Evolutionary conservation across 1,284 basidiomycete species (phyloP).

Genomic region (Schizophyllum commune): DNA sequence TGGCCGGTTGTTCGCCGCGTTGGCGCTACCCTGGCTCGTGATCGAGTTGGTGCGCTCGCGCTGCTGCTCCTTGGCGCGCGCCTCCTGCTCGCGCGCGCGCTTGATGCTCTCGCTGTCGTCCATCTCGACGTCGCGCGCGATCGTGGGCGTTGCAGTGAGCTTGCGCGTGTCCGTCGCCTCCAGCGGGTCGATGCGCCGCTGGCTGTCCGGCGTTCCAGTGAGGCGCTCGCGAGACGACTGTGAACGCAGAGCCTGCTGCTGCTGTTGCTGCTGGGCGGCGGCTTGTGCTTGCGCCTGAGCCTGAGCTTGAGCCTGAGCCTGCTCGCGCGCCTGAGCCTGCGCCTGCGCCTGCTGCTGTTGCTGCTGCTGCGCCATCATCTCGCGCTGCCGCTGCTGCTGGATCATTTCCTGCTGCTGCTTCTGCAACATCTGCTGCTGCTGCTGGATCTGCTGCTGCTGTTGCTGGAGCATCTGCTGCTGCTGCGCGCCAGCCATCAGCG

Average conservation of each 20-base stretch:
- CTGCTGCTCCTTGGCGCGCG: slow-evolving; percentile 33
- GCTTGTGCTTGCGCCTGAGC: background rate
- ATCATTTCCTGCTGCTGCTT: slow-evolving; percentile 18
- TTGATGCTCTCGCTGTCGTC: slow-evolving; percentile 46
- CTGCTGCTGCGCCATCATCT: slow-evolving; percentile 21
- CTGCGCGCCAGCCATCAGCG: slow-evolving; percentile 17
- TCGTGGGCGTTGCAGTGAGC: slow-evolving; percentile 68
- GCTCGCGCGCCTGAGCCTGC: slow-evolving; percentile 17
- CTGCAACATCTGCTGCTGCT: slow-evolving; percentile 23
- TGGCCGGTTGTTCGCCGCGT: slow-evolving; percentile 10
- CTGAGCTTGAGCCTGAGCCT: slow-evolving; percentile 16
- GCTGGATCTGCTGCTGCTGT: slow-evolving; percentile 25
- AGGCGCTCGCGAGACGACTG: slow-evolving; percentile 34
- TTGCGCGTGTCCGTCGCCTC: slow-evolving; percentile 62
- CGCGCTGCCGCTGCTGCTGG: slow-evolving; percentile 19
- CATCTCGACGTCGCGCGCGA: slow-evolving; percentile 43
- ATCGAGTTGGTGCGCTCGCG: background rate
- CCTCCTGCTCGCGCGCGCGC: slow-evolving; percentile 56
- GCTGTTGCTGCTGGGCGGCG: slow-evolving; percentile 4
- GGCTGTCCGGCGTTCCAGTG: slow-evolving; percentile 16
- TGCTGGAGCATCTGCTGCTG: slow-evolving; percentile 23
- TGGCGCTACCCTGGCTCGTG: slow-evolving; percentile 27
- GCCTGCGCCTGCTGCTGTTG: slow-evolving; percentile 18
- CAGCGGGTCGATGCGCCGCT: slow-evolving; percentile 41
- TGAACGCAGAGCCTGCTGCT: slow-evolving; percentile 23